Percentiles rank a stretch among this genome's conserved stretches.
phyloP scores from a whole-genome alignment of 805 yeast species.

The Lipomyces lipofer region DNA sequence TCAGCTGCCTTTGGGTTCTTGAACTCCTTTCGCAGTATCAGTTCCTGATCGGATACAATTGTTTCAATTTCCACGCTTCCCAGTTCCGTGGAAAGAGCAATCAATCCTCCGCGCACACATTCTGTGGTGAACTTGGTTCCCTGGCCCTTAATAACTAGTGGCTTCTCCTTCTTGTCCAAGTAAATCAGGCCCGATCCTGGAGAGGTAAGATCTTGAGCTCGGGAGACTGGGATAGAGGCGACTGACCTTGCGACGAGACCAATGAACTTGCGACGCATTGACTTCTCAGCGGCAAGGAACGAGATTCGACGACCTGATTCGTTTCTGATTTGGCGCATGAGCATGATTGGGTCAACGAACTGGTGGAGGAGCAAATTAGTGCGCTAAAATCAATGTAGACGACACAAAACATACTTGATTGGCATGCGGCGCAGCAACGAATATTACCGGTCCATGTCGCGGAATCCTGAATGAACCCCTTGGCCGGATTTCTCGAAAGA shows the following conservation, averaged over 20 bases:
- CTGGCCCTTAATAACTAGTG: slow-evolving; percentile 58
- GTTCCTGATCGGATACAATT: slow-evolving; percentile 69
- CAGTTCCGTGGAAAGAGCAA: slow-evolving; percentile 73
- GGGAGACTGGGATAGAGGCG: slow-evolving; percentile 82
- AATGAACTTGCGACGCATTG: slow-evolving; percentile 63
- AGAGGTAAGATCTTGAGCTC: slow-evolving; percentile 84
- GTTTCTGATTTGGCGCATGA: slow-evolving; percentile 76
- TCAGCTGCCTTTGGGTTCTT: slow-evolving; percentile 49
- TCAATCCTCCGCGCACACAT: slow-evolving; percentile 62
- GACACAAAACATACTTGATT: slow-evolving; percentile 51
- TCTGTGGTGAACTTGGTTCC: slow-evolving; percentile 68
- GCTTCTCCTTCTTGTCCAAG: slow-evolving; percentile 54
- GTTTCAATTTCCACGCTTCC: slow-evolving; percentile 74
- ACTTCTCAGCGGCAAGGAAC: slow-evolving; percentile 81
- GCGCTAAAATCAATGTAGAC: slow-evolving; percentile 45
- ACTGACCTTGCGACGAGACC: slow-evolving; percentile 77
- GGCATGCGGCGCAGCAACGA: slow-evolving; percentile 98
- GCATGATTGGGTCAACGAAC: slow-evolving; percentile 79
- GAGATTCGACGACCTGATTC: slow-evolving; percentile 69
- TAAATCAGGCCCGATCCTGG: slow-evolving; percentile 66
- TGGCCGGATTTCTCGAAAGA: slow-evolving; percentile 85
- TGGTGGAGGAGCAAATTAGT: slow-evolving; percentile 50
- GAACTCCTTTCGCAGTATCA: slow-evolving; percentile 70
- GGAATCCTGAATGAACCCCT: slow-evolving; percentile 81
- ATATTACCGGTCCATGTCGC: slow-evolving; percentile 76